These are phyloP conservation scores for Blastocrithidia nonstop DNA, from an alignment of 208 protist species.

Conservation along the genomic window DNA sequence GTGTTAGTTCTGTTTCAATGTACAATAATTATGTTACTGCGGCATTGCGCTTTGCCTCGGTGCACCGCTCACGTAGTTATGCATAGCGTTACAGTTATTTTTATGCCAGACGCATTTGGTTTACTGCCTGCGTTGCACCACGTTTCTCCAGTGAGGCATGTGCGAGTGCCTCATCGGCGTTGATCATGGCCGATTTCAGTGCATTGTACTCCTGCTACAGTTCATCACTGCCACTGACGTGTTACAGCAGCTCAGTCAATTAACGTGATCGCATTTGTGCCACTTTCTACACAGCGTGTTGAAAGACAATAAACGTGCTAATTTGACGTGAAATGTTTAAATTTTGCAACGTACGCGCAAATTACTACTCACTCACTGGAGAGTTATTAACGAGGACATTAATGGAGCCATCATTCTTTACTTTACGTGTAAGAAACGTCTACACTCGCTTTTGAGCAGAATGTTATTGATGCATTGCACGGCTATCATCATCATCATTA, in stretches of 20 bases:
- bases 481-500: not conserved
- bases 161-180: slow-evolving; percentile 65
- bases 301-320: slow-evolving; percentile 92
- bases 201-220: slow-evolving; percentile 89
- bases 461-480: not conserved
- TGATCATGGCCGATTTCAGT: slow-evolving; percentile 36
- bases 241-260: slow-evolving; percentile 93
- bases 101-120: slow-evolving; percentile 90
- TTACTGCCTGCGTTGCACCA: slow-evolving; percentile 76
- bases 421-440: slow-evolving; percentile 57
- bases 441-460: slow-evolving; percentile 12
- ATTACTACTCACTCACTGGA: slow-evolving; percentile 57
- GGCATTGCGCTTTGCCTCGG: slow-evolving; percentile 38
- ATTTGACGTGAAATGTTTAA: slow-evolving; percentile 75
- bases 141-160: slow-evolving; percentile 82
- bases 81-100: slow-evolving; percentile 90
- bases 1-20: slow-evolving; percentile 58
- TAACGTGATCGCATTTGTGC: slow-evolving; percentile 90
- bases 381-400: slow-evolving; percentile 71
- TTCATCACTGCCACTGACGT: slow-evolving; percentile 87
- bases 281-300: slow-evolving; percentile 94
- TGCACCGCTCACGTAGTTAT: slow-evolving; percentile 24
- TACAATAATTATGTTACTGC: slow-evolving; percentile 85
- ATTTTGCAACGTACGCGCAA: slow-evolving; percentile 48
- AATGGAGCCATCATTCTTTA: slow-evolving; percentile 35